These are phyloP conservation scores for Solanum chmielewskii DNA, from an alignment of 257 asterid genomes.

Conservation along the genomic window DNA sequence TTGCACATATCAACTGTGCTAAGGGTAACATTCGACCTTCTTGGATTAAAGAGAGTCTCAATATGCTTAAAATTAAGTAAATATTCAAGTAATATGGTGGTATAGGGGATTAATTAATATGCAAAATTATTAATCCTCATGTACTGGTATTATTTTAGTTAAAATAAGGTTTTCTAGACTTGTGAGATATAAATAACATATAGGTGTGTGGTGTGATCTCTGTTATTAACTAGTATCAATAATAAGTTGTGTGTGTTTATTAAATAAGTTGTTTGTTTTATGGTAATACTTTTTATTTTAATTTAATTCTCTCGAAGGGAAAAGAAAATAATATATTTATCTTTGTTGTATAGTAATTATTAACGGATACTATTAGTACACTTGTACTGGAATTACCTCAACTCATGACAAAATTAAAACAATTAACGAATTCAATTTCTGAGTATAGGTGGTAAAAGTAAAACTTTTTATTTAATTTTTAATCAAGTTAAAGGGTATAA, in stretches of 20 bases:
- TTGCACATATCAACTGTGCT: not conserved
- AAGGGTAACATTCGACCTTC: not conserved
- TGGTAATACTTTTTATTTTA: not conserved
- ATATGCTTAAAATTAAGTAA: not conserved
- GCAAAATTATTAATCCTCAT: not conserved
- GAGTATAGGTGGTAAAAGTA: not conserved
- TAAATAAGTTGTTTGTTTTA: not conserved
- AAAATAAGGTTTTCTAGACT: not conserved
- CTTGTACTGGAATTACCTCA: not conserved
- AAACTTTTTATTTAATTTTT: no score
- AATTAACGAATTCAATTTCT: not conserved
- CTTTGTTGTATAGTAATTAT: not conserved
- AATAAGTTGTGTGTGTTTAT: not conserved
- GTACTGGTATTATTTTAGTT: not conserved
- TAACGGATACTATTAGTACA: not conserved
- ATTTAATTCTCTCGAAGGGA: not conserved
- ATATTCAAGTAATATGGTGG: not conserved
- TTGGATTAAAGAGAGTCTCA: not conserved
- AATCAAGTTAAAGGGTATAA: not conserved
- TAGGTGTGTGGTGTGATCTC: not conserved
- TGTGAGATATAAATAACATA: not conserved
- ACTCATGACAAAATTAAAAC: not conserved
- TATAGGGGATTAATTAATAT: not conserved
- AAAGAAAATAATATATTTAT: not conserved
- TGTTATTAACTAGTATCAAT: not conserved